Evolutionary conservation across 2,329 filamentous ascomycete genomes (phyloP), one percentile per base, ranked within the genome.

Genomic region (Xylariales sp.): DNA sequence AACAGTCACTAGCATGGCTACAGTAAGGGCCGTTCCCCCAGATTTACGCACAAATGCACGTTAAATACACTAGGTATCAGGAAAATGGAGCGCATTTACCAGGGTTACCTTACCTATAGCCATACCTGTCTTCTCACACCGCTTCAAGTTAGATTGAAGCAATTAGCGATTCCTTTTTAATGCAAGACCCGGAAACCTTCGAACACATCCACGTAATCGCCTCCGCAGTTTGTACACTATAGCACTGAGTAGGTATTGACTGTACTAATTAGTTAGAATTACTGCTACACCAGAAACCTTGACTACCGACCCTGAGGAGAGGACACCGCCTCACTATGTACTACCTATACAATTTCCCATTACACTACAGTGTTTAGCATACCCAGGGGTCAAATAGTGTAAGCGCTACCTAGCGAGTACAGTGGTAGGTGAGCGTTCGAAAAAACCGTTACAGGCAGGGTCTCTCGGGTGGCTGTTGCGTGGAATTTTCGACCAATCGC

Each of bases 401-500:
- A 23, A 23, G 23, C 23, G 23, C 23, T 23, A 23, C 23, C 23
- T 23, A 23, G 23, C 23, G 23, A 23, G 23, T 23, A 23, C 23
- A 32, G 41, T 57, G 34, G 39, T 41, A 62, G 66, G 39, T 41
- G 14, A 14, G 39, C 1, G 12, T 73, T 74, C 72, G 71, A 72
- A 60, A 71, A 75, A 73, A 70, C 73, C 74, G 71, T 75, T 66
- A 70, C 69, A 9, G 39, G 34, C 69, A 65, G 65, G 50, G 49
- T 73, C 59, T 69, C 52, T 72, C 69, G 69, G 69, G 54, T 72
- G 58, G 53, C 65, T 62, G 59, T 67, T 72, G 70, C 49, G 65
- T 72, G 60, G 65, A 70, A 71, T 69, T 73, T 36, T 69, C 3
- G 56, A 32, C 74, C 74, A 75, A 75, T 75, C 60, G 71, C 55